A percentile compares a stretch with the other conserved stretches of the same genome.
Evolutionary conservation across 257 asterid genomes (phyloP).

Genomic region (Rhazya stricta): DNA sequence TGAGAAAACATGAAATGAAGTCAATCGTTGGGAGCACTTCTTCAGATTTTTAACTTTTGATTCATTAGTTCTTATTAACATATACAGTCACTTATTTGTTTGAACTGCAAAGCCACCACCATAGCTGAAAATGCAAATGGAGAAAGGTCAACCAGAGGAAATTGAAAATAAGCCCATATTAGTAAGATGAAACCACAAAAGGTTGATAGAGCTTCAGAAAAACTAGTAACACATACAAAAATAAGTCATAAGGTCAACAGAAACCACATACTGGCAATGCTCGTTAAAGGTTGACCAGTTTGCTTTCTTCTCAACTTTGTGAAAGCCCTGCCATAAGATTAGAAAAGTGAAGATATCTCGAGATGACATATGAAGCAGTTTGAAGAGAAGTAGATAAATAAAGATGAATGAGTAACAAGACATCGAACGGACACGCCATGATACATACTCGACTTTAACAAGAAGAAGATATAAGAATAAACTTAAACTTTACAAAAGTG

Average conservation of each 20-base stretch:
- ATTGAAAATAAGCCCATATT: background rate
- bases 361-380: slow-evolving; percentile 1
- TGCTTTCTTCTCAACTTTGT: slow-evolving; percentile 60
- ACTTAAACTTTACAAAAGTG: background rate
- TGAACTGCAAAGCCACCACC: background rate
- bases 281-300: slow-evolving; percentile 73
- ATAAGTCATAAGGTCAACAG: slow-evolving; percentile 5
- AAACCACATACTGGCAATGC: slow-evolving; percentile 63
- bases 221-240: slow-evolving; percentile 1
- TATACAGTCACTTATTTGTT: background rate
- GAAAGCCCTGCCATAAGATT: slow-evolving; percentile 42
- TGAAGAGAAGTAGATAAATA: background rate
- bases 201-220: background rate
- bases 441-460: background rate
- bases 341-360: background rate
- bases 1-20: slow-evolving; percentile 1
- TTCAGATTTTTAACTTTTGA: background rate
- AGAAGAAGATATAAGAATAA: background rate
- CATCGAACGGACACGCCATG: background rate
- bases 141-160: background rate
- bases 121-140: background rate
- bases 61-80: no score
- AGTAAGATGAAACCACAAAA: background rate
- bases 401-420: background rate
- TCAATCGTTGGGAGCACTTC: background rate